phyloP scores from a whole-genome alignment of 164 flowering plant species.

The Buxus sempervirens region DNA sequence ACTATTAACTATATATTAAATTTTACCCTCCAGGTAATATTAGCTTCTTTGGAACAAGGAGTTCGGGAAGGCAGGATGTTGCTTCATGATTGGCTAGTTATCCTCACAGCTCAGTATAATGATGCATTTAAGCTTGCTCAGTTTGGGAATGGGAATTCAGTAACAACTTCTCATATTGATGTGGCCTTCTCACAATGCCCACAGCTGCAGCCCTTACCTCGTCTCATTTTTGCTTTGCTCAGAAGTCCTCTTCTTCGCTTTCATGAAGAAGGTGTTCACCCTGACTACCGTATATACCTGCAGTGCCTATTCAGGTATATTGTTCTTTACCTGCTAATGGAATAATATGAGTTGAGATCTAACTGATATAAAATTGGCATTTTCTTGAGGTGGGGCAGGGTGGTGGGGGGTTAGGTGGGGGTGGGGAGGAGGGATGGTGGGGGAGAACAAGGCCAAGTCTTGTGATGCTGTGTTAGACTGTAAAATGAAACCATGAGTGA shows the following conservation, averaged over 20 bases:
- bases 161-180: constrained; percentile 58
- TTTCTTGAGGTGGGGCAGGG: too few species aligned
- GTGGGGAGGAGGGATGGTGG: too few species aligned
- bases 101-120: constrained; percentile 91
- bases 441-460: background rate
- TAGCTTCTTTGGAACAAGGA: constrained; percentile 91
- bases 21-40: constrained; percentile 60
- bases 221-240: constrained; percentile 86
- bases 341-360: background rate
- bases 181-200: constrained; percentile 83
- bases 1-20: constrained; percentile 3
- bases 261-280: constrained; percentile 99
- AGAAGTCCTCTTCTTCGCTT: constrained; percentile 89
- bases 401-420: too few species aligned
- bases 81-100: constrained; percentile 98
- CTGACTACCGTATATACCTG: constrained; percentile 87
- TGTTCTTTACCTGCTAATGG: background rate
- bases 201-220: constrained; percentile 80
- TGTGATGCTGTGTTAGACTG: background rate
- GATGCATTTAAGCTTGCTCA: constrained; percentile 72
- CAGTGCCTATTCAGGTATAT: constrained; percentile 96
- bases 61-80: constrained; percentile 89
- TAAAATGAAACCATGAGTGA: background rate
- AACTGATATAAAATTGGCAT: background rate
- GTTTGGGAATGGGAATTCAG: constrained; percentile 47